phyloP scores from a whole-genome alignment of 2,329 filamentous ascomycete genomes.

The Pseudophaeomoniella oleicola region DNA sequence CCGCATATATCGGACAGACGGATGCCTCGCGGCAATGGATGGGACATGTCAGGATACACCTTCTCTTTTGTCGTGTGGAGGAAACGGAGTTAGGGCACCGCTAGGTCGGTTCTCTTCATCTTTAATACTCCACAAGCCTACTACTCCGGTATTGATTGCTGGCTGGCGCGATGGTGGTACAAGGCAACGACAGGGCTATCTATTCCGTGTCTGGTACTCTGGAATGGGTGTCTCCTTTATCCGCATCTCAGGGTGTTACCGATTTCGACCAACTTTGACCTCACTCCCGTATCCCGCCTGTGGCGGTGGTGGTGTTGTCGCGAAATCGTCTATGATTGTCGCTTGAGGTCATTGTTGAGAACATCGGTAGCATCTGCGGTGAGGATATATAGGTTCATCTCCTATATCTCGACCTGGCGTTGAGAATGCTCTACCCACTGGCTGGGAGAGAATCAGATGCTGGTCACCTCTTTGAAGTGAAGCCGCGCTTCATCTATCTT shows the following conservation, averaged over 20 bases:
- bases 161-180: conserved; percentile 17
- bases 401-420: conserved; percentile 37
- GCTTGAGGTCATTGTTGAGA: too few species aligned
- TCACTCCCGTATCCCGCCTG: conserved; percentile 11
- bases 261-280: neutral
- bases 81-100: neutral
- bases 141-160: conserved; percentile 22
- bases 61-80: conserved; percentile 17
- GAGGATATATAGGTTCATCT: conserved; percentile 35
- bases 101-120: conserved; percentile 2
- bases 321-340: too few species aligned
- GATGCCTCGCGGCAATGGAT: conserved; percentile 33
- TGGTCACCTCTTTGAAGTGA: conserved; percentile 20
- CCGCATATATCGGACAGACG: conserved; percentile 32
- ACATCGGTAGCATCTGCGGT: conserved; percentile 3
- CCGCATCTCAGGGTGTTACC: conserved; percentile 4
- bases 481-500: conserved; percentile 29
- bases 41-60: conserved; percentile 20
- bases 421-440: conserved; percentile 22
- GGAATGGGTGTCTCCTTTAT: conserved; percentile 1
- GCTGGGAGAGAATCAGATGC: conserved; percentile 33
- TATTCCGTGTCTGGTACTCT: neutral
- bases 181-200: conserved; percentile 2
- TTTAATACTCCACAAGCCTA: conserved; percentile 7
- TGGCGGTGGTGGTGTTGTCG: conserved; percentile 13